Percentiles rank a stretch among this genome's conserved stretches.
These are phyloP conservation scores for Ophiostoma quercus DNA, from an alignment of 2,329 filamentous ascomycete genomes.

Conservation along the genomic window DNA sequence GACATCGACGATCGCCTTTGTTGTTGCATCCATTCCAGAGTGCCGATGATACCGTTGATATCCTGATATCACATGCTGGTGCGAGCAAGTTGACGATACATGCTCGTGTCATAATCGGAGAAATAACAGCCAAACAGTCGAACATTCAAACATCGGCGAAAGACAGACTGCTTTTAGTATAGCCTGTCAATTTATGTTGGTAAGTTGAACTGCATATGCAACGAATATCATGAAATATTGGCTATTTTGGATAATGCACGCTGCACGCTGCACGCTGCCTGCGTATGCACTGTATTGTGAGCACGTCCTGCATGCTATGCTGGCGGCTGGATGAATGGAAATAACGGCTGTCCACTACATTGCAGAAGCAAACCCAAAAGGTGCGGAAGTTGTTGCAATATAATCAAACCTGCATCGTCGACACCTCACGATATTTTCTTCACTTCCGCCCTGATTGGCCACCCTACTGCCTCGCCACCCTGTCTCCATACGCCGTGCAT, in stretches of 20 bases:
- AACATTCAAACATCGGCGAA: background rate
- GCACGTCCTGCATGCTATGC: background rate
- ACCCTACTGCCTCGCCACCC: background rate
- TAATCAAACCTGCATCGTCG: background rate
- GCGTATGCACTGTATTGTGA: background rate
- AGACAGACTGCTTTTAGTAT: background rate
- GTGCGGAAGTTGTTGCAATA: background rate
- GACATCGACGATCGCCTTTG: slow-evolving; percentile 1
- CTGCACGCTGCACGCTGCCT: background rate
- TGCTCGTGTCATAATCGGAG: background rate
- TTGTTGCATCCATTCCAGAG: slow-evolving; percentile 3
- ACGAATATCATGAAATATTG: background rate
- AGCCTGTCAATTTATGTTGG: background rate
- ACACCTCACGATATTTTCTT: background rate
- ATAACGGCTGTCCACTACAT: background rate
- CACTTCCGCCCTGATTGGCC: background rate
- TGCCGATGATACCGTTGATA: background rate
- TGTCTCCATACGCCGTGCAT: background rate
- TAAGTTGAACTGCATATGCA: background rate
- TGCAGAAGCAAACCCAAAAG: background rate
- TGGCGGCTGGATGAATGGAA: slow-evolving; percentile 3
- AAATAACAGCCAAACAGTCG: too few relatives aligned
- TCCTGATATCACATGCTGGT: background rate
- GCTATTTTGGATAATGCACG: background rate
- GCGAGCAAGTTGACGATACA: background rate